Evolutionary conservation across 1,284 basidiomycete genomes (phyloP).

Genomic region (Meira miltonrushii): DNA sequence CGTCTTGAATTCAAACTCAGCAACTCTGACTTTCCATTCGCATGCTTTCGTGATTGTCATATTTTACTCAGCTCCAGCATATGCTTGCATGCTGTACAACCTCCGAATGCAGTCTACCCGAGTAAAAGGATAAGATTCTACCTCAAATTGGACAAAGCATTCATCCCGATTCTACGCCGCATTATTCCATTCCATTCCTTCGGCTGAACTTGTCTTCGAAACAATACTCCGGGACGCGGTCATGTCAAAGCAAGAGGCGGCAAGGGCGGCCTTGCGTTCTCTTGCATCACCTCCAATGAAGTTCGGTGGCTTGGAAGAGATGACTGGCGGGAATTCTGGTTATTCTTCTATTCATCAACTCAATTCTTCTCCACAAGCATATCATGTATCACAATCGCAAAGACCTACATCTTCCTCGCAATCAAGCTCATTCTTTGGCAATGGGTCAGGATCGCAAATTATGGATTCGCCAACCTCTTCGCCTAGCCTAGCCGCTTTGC

Average conservation of each 20-base stretch:
- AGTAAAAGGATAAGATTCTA: too few relatives aligned
- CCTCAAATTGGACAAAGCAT: too few relatives aligned
- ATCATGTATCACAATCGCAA: neutral
- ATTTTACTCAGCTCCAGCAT: too few relatives aligned
- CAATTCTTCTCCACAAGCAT: neutral
- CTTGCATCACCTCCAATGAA: neutral
- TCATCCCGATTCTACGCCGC: too few relatives aligned
- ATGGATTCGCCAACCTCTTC: conserved; percentile 5
- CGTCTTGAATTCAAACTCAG: too few relatives aligned
- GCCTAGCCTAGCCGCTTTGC: conserved; percentile 3
- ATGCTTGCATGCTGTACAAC: too few relatives aligned
- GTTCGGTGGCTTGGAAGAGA: neutral
- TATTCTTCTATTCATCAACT: neutral
- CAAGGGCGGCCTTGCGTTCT: neutral
- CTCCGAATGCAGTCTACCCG: too few relatives aligned
- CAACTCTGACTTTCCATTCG: too few relatives aligned
- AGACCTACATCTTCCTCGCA: neutral
- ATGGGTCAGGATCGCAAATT: neutral
- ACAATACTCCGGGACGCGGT: too few relatives aligned
- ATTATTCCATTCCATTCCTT: too few relatives aligned
- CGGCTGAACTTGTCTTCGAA: too few relatives aligned
- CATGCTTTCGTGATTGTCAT: too few relatives aligned
- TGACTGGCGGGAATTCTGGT: neutral
- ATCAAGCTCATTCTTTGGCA: conserved; percentile 6
- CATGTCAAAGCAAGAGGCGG: conserved; percentile 1